Percentiles rank a stretch among this genome's conserved stretches.
These are phyloP conservation scores for Rhododendron molle DNA, from an alignment of 148 eudicot species.

Conservation along the genomic window DNA sequence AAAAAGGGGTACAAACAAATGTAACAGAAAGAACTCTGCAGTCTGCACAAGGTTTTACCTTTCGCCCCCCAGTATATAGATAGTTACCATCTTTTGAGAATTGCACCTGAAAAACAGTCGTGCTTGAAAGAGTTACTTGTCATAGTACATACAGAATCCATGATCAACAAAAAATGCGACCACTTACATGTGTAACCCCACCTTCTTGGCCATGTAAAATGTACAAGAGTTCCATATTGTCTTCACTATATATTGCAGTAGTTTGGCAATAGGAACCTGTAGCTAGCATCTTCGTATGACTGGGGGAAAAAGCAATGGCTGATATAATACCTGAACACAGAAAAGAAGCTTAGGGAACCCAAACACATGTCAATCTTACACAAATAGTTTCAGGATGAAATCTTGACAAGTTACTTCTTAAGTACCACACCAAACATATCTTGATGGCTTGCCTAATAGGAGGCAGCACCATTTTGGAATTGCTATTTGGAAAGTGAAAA, in stretches of 20 bases:
- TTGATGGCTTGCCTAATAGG: not conserved
- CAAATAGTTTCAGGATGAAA: not conserved
- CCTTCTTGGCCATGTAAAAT: conserved; percentile 98
- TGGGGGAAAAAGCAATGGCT: conserved; percentile 80
- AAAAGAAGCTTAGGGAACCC: conserved; percentile 1
- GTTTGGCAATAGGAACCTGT: conserved; percentile 88
- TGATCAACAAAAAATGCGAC: not conserved
- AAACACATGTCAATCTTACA: not conserved
- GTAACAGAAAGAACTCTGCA: not conserved
- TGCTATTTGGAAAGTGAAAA: not conserved
- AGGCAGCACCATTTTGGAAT: not conserved
- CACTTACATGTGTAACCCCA: conserved; percentile 93
- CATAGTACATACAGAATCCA: not conserved
- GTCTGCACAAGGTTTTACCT: conserved; percentile 38
- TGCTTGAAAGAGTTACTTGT: not conserved
- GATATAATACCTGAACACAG: conserved; percentile 76
- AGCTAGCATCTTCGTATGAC: conserved; percentile 79
- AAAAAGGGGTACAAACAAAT: not conserved
- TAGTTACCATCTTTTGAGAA: conserved; percentile 98
- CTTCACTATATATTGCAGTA: conserved; percentile 82
- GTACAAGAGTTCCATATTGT: conserved; percentile 90
- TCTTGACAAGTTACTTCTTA: not conserved
- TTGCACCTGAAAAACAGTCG: conserved; percentile 56
- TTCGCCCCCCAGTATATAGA: conserved; percentile 89
- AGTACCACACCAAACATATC: not conserved